Base-by-base conservation (phyloP, 2,329 filamentous ascomycete genomes). In the Monascus ruber region DNA sequence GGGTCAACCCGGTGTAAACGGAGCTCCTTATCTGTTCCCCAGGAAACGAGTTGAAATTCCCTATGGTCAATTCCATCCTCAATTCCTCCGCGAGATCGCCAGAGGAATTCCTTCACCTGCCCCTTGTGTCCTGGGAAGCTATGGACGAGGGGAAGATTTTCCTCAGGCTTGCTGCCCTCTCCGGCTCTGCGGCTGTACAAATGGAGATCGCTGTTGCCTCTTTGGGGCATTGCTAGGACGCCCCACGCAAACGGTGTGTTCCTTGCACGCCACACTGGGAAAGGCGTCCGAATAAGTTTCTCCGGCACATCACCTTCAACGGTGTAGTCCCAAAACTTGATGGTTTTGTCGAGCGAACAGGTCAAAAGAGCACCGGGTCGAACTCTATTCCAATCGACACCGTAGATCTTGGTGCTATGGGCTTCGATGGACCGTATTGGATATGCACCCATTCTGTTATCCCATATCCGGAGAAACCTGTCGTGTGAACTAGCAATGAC, bases 361-460 rank as follows among this genome's bases (percentile, higher is more conserved):
- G 88, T 95, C 5, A 86, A 78, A 37, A 95, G 70, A 29, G 78
- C 80, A 6, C 77, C 81, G 1, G 77, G 65, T 35, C 79, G 72
- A 8, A 81, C 82, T 37, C 89, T 77, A 55, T 93, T 93, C 89
- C 89, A 95, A 62, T 95, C 89, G 28, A 95, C 71, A 26, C 89
- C 89, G 56, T 95, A 95, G 43, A 95, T 94, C 62, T 94, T 95
- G 31, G 87, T 94, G 27, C 77, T 78, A 53, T 95, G 88, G 0
- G 88, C 89, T 54, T 81, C 79, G 45, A 95, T 93, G 10, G 85
- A 89, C 43, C 79, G 80, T 33, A 95, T 65, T 4, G 88, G 87
- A 42, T 78, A 73, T 3, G 83, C 81, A 1, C 86, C 78, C 54
- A 82, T 84, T 36, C 88, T 74, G 54, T 84, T 80, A 60, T 95